These are phyloP conservation scores for Dictyostelium discoideum DNA, from an alignment of 78 protist species.

Conservation along the genomic window DNA sequence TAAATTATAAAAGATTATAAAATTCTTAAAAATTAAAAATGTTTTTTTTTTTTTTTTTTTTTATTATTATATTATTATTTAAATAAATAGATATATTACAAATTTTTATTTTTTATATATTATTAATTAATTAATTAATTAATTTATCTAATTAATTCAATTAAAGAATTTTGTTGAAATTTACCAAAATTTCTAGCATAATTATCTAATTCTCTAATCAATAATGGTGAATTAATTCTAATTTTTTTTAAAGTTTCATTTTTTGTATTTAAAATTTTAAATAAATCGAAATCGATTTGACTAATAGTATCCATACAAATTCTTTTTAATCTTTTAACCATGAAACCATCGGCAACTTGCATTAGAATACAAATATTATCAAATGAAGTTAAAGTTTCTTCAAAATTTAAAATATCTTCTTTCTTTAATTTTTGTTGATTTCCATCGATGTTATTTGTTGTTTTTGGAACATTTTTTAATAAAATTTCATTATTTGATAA, in stretches of 20 bases:
- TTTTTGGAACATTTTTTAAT: background rate
- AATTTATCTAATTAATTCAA: slow-evolving; percentile 1
- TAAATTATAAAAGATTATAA: no score
- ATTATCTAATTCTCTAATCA: slow-evolving; percentile 52
- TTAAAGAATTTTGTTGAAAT: background rate
- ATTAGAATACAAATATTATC: slow-evolving; percentile 68
- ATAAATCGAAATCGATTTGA: background rate
- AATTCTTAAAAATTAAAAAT: no score
- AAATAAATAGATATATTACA: background rate
- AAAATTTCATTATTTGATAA: background rate
- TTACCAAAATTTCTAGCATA: slow-evolving; percentile 20
- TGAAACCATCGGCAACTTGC: slow-evolving; percentile 68
- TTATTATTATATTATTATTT: background rate
- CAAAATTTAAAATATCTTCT: background rate
- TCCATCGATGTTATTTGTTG: background rate
- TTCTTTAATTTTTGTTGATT: background rate
- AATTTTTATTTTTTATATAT: background rate
- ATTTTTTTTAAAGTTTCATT: slow-evolving; percentile 40
- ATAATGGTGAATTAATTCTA: slow-evolving; percentile 19
- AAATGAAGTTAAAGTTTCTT: slow-evolving; percentile 18
- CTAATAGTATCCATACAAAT: slow-evolving; percentile 66
- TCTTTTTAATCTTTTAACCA: slow-evolving; percentile 54
- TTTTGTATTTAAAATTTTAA: background rate
- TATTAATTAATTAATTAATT: no score
- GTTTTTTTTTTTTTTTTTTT: no score